Percentiles rank a stretch among this genome's conserved stretches.
Evolutionary conservation across 2,329 filamentous ascomycete genomes (phyloP).

Genomic region (Apiospora aurea): DNA sequence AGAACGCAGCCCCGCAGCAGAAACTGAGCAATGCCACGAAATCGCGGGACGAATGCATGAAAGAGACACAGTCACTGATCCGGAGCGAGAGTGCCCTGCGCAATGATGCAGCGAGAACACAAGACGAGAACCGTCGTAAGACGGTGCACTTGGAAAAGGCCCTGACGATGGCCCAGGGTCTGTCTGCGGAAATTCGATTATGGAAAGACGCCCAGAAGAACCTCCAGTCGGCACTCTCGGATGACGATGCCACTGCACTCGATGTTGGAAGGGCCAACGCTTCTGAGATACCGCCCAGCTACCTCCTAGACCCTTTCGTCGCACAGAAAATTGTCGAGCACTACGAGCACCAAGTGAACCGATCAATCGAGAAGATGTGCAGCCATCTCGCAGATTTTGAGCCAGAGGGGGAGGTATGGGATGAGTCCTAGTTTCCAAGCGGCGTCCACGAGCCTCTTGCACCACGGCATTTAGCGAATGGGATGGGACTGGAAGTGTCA

Average conservation of each 20-base stretch:
- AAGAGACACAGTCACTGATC: no score
- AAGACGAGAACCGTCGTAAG: background rate
- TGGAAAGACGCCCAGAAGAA: background rate
- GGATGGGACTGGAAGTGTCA: no score
- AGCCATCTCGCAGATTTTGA: background rate
- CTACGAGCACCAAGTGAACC: background rate
- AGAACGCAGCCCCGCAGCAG: no score
- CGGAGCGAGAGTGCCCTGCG: no score
- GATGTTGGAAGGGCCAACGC: background rate
- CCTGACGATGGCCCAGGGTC: background rate
- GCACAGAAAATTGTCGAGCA: background rate
- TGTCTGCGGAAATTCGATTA: background rate
- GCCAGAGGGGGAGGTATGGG: background rate
- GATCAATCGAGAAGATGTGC: background rate
- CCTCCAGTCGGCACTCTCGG: background rate
- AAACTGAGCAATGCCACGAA: no score
- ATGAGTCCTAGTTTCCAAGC: background rate
- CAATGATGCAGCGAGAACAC: background rate
- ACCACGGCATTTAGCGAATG: no score
- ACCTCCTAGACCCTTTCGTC: background rate
- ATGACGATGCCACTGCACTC: background rate
- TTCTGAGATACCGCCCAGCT: background rate
- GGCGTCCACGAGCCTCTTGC: no score
- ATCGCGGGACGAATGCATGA: no score
- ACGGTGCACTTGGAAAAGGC: background rate